Evolutionary conservation across 2,329 filamentous ascomycete species (phyloP), one percentile per base, ranked within the genome.

Genomic region (Tetracladium maxilliforme): DNA sequence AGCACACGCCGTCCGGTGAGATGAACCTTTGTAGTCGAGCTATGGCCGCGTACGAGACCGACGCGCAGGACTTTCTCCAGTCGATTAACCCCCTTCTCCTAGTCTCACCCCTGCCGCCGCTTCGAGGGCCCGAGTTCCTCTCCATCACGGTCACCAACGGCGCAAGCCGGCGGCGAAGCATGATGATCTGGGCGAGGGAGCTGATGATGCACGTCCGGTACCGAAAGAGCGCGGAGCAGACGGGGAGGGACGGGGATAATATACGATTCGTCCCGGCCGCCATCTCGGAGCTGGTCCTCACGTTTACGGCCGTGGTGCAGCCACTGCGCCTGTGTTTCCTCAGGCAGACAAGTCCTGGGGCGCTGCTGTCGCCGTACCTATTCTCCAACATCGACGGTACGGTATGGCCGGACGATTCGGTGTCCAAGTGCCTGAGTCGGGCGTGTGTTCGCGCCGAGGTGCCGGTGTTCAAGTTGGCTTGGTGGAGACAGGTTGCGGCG

Each of bases 151-250:
- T 8, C 28, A 14, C 17, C 5, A 35, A 35, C 22, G 33, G 12
- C 10, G 4, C 19, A 3, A n/a, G n/a, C n/a, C n/a, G 14, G 5
- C 22, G 18, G 14, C 15, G 24, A 11, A 12, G 28, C 13, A 1
- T 32, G 5, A 23, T 30, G 3, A 20, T 36, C n/a, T 31, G 16
- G 23, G 21, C 34, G 15, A 27, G 26, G 33, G 26, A 35, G 2
- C 21, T 37, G 1, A 35, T 37, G 16, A 15, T 37, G 3, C 29
- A 33, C 25, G 28, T 19, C 5, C 10, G 25, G 10, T 37, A 37
- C 14, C 16, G 32, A 10, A 35, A 37, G 16, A 28, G 26, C 16
- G 7, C 35, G 27, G 14, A 37, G 19, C 10, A 37, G 21, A 28
- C 24, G 4, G 14, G 28, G 6, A 16, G 8, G 3, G 31, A 29